A percentile compares a stretch with the other conserved stretches of the same genome.
Conservation (phyloP, 2,329 filamentous ascomycete species). For the Ascochyta pisi region DNA sequence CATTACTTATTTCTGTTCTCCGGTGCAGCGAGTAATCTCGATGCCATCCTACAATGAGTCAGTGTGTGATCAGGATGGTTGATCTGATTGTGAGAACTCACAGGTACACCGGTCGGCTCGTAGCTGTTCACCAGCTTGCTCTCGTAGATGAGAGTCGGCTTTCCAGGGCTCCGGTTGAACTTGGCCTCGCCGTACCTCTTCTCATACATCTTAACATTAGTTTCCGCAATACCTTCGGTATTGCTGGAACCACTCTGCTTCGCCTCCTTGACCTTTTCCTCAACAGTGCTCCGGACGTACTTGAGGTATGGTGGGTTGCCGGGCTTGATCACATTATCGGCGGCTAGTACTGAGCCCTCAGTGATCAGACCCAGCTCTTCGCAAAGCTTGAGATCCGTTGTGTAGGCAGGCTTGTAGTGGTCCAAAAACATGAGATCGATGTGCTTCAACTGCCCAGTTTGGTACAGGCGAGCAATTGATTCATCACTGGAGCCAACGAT, state of each 20-base stretch:
- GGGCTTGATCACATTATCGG: conserved; percentile 75
- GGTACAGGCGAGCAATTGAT: conserved; percentile 67
- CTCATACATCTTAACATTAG: conserved; percentile 57
- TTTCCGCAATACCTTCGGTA: conserved; percentile 52
- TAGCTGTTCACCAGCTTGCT: conserved; percentile 69
- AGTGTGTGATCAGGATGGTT: conserved; percentile 11
- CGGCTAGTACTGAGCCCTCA: conserved; percentile 68
- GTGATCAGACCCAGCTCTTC: conserved; percentile 72
- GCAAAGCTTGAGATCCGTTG: conserved; percentile 75
- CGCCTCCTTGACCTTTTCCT: conserved; percentile 62
- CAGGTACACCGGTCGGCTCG: conserved; percentile 71
- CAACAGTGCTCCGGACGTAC: conserved; percentile 71
- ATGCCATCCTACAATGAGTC: conserved; percentile 63
- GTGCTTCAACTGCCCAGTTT: conserved; percentile 59
- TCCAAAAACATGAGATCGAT: conserved; percentile 81
- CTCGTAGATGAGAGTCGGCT: conserved; percentile 71
- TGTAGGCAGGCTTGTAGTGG: conserved; percentile 80
- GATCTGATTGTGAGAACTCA: conserved; percentile 50
- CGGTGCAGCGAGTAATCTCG: conserved; percentile 67
- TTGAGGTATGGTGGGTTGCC: conserved; percentile 74
- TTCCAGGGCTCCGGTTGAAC: conserved; percentile 57
- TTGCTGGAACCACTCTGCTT: conserved; percentile 44
- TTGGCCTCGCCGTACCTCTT: conserved; percentile 56
- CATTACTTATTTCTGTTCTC: conserved; percentile 15
- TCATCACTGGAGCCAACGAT: conserved; percentile 72